Evolutionary conservation across 2,329 filamentous ascomycete species (phyloP), one percentile per base, ranked within the genome.

Genomic region (Shiraia sp.): DNA sequence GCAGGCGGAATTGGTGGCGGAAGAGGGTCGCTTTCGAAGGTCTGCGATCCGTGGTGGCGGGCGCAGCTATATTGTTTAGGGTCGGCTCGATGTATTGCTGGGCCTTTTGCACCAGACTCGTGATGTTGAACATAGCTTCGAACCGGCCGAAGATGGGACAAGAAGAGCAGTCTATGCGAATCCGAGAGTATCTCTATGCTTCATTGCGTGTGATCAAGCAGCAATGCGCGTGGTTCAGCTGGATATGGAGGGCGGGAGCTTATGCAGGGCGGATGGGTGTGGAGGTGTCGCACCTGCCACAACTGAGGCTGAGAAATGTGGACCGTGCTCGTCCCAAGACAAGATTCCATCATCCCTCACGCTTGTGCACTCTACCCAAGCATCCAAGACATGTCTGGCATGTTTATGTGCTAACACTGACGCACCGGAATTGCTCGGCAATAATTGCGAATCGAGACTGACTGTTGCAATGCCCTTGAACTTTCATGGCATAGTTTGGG

Each of bases 1-100:
- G 93, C 24, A 99, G 86, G 55, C 93, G 89, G 76, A 99, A 99
- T 73, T 99, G 93, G 70, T 87, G 86, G 74, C 93, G 90, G 75
- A 97, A 99, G 45, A 97, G 82, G 36, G 87, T 86, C 41, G 90
- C 85, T 75, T 96, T 97, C 65, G 91, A 92, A 35, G 91, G 90
- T 67, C 89, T 87, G 51, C 81, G 82, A 71, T 93, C 88, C 45
- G 86, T 82, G 9, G 65, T 56, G 62, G 84, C 81, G 56, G 85
- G 83, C 45, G 88, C 79, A 25, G 50, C 82, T 29, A 74, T 70
- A 34, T 42, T 61, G 64, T 87, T 85, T 68, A 90, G 85, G 53
- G 87, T 87, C 39, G 90, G 88, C 71, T 96, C 92, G 74, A 96
- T 95, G 73, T 96, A 79, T 73, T 91, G 89, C 78, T 95, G 90